phyloP scores from a whole-genome alignment of 176 grass and related monocot species.

The Puccinellia tenuiflora region DNA sequence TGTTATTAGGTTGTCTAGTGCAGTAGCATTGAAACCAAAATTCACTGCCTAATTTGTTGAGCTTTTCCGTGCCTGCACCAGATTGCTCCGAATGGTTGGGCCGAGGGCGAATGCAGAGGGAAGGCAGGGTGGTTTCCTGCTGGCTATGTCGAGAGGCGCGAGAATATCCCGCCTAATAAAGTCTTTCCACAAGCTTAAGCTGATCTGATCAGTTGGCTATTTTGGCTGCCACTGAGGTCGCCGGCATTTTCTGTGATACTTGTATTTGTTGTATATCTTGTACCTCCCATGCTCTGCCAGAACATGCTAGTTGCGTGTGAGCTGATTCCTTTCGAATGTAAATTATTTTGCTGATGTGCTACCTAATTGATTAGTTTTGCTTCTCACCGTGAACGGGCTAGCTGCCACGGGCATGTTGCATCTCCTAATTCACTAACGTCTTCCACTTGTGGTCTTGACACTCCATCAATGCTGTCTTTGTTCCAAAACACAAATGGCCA shows the following conservation, averaged over 20 bases:
- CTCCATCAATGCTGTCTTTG: neutral
- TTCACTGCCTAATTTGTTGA: neutral
- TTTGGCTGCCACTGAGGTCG: neutral
- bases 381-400: neutral
- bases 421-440: neutral
- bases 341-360: neutral
- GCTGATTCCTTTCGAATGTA: neutral
- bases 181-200: conserved; percentile 58
- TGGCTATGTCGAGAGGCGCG: conserved; percentile 65
- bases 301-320: neutral
- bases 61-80: conserved; percentile 18
- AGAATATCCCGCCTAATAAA: conserved; percentile 85
- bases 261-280: neutral
- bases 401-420: neutral
- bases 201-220: neutral
- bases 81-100: conserved; percentile 78
- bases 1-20: neutral
- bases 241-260: neutral
- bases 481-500: neutral
- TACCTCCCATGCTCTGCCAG: neutral
- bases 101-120: conserved; percentile 90
- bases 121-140: conserved; percentile 91
- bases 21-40: neutral
- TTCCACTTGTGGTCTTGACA: neutral
- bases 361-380: neutral